Conservation (phyloP, 73 alveolate species). For the Stentor roeselii region DNA sequence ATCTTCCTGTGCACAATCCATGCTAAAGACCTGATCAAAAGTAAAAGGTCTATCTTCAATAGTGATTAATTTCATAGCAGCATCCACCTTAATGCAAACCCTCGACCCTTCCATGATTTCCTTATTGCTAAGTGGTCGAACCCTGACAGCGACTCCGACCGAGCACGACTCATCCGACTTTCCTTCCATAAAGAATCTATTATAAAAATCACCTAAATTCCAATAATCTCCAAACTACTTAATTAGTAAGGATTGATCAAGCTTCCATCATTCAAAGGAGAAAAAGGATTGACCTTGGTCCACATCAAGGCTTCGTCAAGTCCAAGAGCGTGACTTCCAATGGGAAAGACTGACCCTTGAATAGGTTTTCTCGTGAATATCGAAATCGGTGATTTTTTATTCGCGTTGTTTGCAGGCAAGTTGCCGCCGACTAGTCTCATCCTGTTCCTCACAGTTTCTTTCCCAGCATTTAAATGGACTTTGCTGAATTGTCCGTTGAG, state of each 20-base stretch:
- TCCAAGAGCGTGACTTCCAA: background rate
- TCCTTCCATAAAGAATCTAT: conserved; percentile 7
- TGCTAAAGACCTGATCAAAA: conserved; percentile 87
- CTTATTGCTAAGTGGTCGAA: conserved; percentile 88
- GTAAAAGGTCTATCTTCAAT: conserved; percentile 76
- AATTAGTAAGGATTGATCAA: background rate
- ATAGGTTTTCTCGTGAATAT: background rate
- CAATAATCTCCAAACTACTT: too few relatives aligned
- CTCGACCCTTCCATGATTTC: conserved; percentile 64
- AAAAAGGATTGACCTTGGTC: conserved; percentile 8
- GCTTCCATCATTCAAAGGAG: conserved; percentile 20
- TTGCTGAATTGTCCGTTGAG: background rate
- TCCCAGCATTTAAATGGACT: background rate
- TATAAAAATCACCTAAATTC: too few relatives aligned
- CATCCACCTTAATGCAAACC: conserved; percentile 32
- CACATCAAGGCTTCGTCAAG: conserved; percentile 24
- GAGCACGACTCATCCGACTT: background rate
- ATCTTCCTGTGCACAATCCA: conserved; percentile 73
- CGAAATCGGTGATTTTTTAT: background rate
- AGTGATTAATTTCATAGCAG: conserved; percentile 54
- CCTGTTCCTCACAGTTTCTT: background rate
- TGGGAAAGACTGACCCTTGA: background rate
- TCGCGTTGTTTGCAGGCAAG: conserved; percentile 10
- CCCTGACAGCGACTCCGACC: conserved; percentile 74
- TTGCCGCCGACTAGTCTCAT: background rate